Evolutionary conservation across 139 green algal genomes (phyloP).

Genomic region (Chlamydomonas applanata): DNA sequence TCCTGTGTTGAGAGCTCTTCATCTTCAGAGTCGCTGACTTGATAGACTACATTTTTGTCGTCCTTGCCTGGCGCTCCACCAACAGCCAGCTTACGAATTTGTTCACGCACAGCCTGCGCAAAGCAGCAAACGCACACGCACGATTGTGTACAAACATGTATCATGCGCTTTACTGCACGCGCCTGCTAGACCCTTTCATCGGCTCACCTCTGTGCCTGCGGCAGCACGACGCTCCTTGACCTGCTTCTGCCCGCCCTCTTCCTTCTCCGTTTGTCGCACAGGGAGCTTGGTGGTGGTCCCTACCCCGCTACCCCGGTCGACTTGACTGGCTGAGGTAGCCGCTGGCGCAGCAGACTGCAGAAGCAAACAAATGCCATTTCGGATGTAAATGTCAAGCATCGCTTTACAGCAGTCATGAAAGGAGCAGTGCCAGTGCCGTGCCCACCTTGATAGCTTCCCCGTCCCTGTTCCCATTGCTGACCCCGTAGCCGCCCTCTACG

Average conservation of each 20-base stretch:
- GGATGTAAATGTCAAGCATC: no score
- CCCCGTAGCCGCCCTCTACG: no score
- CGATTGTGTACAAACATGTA: not conserved
- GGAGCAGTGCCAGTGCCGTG: no score
- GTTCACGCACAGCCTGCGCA: constrained; percentile 52
- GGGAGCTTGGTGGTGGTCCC: not conserved
- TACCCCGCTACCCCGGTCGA: not conserved
- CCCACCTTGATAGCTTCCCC: no score
- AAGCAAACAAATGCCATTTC: not conserved
- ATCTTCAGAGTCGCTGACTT: constrained; percentile 63
- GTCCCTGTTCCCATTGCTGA: no score
- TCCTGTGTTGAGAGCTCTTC: constrained; percentile 39
- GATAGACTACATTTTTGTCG: constrained; percentile 35
- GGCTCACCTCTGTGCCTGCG: constrained; percentile 48
- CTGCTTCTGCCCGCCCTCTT: not conserved
- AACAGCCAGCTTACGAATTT: constrained; percentile 61
- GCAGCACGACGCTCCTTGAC: constrained; percentile 49
- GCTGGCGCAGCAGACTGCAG: not conserved
- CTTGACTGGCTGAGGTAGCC: not conserved
- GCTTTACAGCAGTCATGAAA: no score
- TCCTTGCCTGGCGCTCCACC: constrained; percentile 40
- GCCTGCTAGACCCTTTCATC: not conserved
- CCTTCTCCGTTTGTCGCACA: not conserved
- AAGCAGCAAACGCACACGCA: not conserved
- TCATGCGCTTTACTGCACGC: not conserved